A percentile compares a stretch with the other conserved stretches of the same genome.
Evolutionary conservation across 495 filamentous ascomycete genomes (phyloP).

Genomic region (Astrocystis sublimbata): DNA sequence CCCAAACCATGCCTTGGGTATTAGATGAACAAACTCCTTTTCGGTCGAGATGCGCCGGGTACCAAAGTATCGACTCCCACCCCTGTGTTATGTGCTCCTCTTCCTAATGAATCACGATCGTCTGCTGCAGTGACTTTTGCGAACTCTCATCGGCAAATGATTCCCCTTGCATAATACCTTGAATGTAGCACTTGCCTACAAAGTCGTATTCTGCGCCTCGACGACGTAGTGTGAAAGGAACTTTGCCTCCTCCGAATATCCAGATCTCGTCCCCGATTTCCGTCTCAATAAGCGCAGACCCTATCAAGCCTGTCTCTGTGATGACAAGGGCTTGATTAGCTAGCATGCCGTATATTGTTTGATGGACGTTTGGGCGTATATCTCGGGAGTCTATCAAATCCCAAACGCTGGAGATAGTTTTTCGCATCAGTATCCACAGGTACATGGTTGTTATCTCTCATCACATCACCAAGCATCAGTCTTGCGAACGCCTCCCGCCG

Average conservation of each 20-base stretch:
- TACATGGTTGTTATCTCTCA: not conserved
- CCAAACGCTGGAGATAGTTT: not conserved
- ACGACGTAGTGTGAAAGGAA: slow-evolving; percentile 3
- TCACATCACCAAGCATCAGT: not conserved
- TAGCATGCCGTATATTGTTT: not conserved
- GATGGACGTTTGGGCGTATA: not conserved
- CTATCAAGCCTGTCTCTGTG: not conserved
- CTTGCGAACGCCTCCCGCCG: not conserved
- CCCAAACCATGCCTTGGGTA: too few relatives aligned
- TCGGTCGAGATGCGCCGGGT: too few relatives aligned
- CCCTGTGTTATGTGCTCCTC: too few relatives aligned
- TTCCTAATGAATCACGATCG: not conserved
- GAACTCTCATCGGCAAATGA: not conserved
- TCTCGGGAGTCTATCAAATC: not conserved
- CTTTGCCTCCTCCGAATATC: not conserved
- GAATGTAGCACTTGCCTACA: slow-evolving; percentile 1
- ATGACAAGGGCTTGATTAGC: not conserved
- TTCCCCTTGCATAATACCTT: slow-evolving; percentile 2
- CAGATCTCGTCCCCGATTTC: not conserved
- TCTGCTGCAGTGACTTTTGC: not conserved
- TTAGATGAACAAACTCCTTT: too few relatives aligned
- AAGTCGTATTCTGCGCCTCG: not conserved
- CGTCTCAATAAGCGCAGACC: not conserved
- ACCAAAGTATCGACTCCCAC: too few relatives aligned
- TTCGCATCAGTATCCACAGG: not conserved